phyloP scores from a whole-genome alignment of 2,329 filamentous ascomycete genomes.

The Hirsutella minnesotensis region DNA sequence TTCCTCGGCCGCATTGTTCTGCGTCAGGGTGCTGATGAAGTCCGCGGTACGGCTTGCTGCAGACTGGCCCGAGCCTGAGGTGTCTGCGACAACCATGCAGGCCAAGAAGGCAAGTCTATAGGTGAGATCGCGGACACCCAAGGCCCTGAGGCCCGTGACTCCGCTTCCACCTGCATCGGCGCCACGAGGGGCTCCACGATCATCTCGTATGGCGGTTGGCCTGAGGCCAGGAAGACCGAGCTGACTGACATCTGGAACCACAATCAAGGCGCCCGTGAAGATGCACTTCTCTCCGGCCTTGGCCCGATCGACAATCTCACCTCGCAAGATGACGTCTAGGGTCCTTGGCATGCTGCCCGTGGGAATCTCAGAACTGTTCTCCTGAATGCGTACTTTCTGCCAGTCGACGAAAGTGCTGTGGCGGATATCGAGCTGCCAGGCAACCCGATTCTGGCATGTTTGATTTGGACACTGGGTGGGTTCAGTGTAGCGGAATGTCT shows the following conservation, averaged over 20 bases:
- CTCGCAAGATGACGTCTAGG: conserved; percentile 90
- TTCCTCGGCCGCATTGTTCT: conserved; percentile 47
- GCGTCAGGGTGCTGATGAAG: conserved; percentile 70
- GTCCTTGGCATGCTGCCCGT: conserved; percentile 98
- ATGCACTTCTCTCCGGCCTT: conserved; percentile 98
- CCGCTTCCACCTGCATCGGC: conserved; percentile 75
- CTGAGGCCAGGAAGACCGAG: conserved; percentile 78
- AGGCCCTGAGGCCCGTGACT: conserved; percentile 76
- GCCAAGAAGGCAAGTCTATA: conserved; percentile 94
- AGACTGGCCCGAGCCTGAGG: conserved; percentile 64
- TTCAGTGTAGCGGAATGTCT: conserved; percentile 95
- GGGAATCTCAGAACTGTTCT: conserved; percentile 96
- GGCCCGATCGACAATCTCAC: conserved; percentile 93
- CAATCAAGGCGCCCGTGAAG: conserved; percentile 91
- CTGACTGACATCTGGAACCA: conserved; percentile 93
- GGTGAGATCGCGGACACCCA: conserved; percentile 89
- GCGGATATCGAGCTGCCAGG: conserved; percentile 94
- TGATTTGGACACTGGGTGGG: conserved; percentile 88
- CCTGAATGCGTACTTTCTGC: conserved; percentile 97
- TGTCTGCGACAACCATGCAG: conserved; percentile 90
- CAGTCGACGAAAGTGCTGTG: conserved; percentile 98
- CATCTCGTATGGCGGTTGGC: conserved; percentile 76
- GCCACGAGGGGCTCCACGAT: conserved; percentile 57
- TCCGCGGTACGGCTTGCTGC: conserved; percentile 56
- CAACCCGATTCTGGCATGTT: conserved; percentile 75